Conservation (phyloP, 106 monocot genomes). For the Platanthera zijinensis region DNA sequence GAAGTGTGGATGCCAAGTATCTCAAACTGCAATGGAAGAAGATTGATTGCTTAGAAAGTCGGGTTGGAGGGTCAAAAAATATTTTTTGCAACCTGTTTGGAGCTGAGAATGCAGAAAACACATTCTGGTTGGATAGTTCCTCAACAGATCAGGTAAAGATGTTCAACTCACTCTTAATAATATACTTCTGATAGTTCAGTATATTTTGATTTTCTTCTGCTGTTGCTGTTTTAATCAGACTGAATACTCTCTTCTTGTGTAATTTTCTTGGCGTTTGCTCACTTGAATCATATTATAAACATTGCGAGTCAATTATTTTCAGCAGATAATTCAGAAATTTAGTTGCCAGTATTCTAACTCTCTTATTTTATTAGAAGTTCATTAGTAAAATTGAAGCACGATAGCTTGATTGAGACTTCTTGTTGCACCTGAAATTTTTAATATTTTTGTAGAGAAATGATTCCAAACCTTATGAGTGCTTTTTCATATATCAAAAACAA, state of each 20-base stretch:
- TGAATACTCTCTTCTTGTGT: background rate
- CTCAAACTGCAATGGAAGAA: constrained; percentile 79
- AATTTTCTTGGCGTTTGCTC: background rate
- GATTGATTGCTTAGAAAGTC: constrained; percentile 48
- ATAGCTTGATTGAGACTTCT: background rate
- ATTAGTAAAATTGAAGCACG: background rate
- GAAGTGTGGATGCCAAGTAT: constrained; percentile 26
- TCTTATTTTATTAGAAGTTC: constrained; percentile 1
- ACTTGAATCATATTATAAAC: background rate
- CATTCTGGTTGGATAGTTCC: constrained; percentile 98
- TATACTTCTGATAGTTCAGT: background rate
- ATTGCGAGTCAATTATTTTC: background rate
- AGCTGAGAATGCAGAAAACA: constrained; percentile 49
- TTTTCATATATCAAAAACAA: too few relatives aligned
- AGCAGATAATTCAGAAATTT: background rate
- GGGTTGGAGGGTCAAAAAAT: constrained; percentile 55
- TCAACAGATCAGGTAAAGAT: constrained; percentile 71
- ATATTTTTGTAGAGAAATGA: too few relatives aligned
- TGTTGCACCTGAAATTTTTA: constrained; percentile 3
- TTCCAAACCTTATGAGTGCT: background rate
- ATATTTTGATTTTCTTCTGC: background rate
- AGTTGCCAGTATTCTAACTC: background rate
- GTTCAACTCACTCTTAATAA: background rate
- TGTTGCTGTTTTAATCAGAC: background rate
- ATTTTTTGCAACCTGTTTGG: constrained; percentile 79